Evolutionary conservation across 73 alveolate genomes (phyloP), one percentile per base, ranked within the genome.

Genomic region (Stentor roeselii): DNA sequence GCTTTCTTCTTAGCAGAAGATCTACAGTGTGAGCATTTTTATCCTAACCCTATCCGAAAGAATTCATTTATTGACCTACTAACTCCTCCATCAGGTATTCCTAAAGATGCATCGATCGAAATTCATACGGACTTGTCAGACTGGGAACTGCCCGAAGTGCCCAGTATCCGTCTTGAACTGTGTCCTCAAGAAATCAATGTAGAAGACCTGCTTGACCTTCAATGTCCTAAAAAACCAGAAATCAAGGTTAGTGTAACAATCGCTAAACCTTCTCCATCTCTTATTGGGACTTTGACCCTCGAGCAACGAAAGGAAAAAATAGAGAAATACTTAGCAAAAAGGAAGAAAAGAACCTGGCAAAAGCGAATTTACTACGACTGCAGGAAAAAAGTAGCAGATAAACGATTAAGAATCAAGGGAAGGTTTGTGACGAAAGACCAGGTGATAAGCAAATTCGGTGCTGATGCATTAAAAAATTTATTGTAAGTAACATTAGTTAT

Each of bases 331-430:
- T 61, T 88, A 30, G 93, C 83, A 67, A 88, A 88, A 60, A 85
- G 80, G 76, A 84, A 83, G 32, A 75, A 75, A 15, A 75, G 93
- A 75, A 85, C 86, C 78, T 88, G 87, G 86, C 75, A 88, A 59
- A 88, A 88, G 39, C 75, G 78, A 76, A 85, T 88, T 21, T 59
- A 75, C 61, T 88, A 88, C 36, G 82, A 76, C 41, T 67, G 83
- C 39, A 60, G 93, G 35, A 67, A 88, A 78, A 88, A 85, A 32
- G 89, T 88, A 27, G 93, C 93, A 15, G 93, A 76, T 11, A 37
- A 78, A 3, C 41, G 91, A 59, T 78, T 86, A 30, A 38, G 92
- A 60, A 41, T 40, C 2, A 88, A 88, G 31, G 89, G 93, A 3
- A 42, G 91, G 42, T 85, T 88, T 78, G 60, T 88, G 3, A 42